phyloP scores from a whole-genome alignment of 106 monocot species.

The Ottelia alismoides region DNA sequence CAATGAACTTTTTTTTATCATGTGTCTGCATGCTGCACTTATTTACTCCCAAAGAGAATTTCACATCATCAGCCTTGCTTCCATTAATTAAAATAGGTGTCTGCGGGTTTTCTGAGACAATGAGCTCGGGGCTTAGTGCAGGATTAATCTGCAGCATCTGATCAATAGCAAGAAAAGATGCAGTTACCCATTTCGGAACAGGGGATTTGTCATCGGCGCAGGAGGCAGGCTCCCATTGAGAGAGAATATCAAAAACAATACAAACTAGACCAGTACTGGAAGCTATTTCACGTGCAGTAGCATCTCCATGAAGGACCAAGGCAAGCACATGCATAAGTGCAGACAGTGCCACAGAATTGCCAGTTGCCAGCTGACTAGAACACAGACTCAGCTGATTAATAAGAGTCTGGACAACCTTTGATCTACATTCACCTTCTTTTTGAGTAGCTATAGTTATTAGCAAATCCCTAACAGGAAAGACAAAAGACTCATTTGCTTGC shows the following conservation, averaged over 20 bases:
- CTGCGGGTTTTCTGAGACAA: slow-evolving; percentile 20
- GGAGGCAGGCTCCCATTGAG: slow-evolving; percentile 17
- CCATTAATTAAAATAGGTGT: slow-evolving; percentile 37
- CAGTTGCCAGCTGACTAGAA: slow-evolving; percentile 20
- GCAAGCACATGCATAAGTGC: slow-evolving; percentile 46
- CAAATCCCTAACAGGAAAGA: slow-evolving; percentile 49
- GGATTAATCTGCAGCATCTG: slow-evolving; percentile 43
- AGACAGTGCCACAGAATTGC: slow-evolving; percentile 20
- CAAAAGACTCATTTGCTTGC: slow-evolving; percentile 24
- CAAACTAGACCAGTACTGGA: slow-evolving; percentile 42
- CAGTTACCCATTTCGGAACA: slow-evolving; percentile 35
- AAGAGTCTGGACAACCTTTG: slow-evolving; percentile 33
- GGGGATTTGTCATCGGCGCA: slow-evolving; percentile 17
- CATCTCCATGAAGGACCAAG: slow-evolving; percentile 46
- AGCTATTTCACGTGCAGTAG: slow-evolving; percentile 41
- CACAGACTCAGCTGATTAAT: slow-evolving; percentile 46
- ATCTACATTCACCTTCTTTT: slow-evolving; percentile 44
- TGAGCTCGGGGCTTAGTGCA: slow-evolving; percentile 15
- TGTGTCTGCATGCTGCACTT: too few species aligned
- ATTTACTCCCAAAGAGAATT: slow-evolving; percentile 43
- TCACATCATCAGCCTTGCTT: slow-evolving; percentile 51
- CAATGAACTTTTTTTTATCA: too few species aligned
- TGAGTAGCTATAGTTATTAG: slow-evolving; percentile 47
- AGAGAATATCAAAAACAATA: slow-evolving; percentile 31
- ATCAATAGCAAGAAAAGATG: slow-evolving; percentile 50